A percentile compares a stretch with the other conserved stretches of the same genome.
These are phyloP conservation scores for Lavandula angustifolia DNA, from an alignment of 257 asterid species.

Conservation along the genomic window DNA sequence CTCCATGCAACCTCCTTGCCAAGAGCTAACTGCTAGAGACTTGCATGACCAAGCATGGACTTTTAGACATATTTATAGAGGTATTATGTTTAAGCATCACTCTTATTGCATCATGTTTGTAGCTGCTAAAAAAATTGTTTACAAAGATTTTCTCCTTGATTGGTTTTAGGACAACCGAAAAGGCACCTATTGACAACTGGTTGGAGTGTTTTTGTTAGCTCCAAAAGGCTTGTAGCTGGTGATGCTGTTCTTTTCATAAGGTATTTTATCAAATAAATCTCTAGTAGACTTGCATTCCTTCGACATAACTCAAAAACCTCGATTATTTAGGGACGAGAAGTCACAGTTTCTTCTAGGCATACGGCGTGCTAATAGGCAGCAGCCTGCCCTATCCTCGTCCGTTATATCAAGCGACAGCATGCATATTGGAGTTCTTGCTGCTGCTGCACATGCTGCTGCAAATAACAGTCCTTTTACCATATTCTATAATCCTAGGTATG, in stretches of 20 bases:
- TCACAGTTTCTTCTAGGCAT: not conserved
- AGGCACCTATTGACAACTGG: not conserved
- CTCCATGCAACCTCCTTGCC: not conserved
- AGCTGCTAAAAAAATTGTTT: not conserved
- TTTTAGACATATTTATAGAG: not conserved
- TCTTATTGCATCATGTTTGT: no score
- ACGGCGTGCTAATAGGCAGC: not conserved
- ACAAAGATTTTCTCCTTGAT: no score
- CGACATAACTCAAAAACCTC: no score
- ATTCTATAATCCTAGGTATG: not conserved
- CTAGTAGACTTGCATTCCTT: no score
- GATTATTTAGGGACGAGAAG: not conserved
- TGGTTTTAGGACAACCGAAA: not conserved
- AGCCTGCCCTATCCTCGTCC: not conserved
- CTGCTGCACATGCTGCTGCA: not conserved
- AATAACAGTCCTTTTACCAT: not conserved
- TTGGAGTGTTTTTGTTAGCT: not conserved
- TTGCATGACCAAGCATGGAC: not conserved
- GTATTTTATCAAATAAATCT: not conserved
- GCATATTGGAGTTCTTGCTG: not conserved
- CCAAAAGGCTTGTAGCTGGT: not conserved
- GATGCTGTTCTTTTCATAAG: not conserved
- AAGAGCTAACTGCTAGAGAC: not conserved
- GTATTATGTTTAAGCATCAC: not conserved
- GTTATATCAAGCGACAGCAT: not conserved